Conservation (phyloP, 176 grass and related monocot genomes). For the maize (Zea mays) region DNA sequence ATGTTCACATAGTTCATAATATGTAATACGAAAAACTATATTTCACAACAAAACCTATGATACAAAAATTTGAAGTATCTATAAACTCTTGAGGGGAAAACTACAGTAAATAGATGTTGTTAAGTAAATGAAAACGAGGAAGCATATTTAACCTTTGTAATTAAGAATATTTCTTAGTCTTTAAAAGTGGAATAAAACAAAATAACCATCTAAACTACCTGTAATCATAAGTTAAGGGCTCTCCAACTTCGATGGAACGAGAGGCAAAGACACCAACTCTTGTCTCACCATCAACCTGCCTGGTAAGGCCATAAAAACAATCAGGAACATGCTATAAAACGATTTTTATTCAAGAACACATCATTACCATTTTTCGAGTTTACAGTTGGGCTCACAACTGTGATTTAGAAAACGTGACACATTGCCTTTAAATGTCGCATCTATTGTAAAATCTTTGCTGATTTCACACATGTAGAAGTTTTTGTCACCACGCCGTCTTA, state of each 20-base stretch:
- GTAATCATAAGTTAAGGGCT: conserved; percentile 84
- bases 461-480: conserved; percentile 99
- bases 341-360: conserved; percentile 15
- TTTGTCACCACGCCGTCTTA: conserved; percentile 67
- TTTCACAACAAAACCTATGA: neutral
- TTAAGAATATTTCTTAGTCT: neutral
- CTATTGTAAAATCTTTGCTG: conserved; percentile 95
- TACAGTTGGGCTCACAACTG: conserved; percentile 94
- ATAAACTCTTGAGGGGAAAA: neutral
- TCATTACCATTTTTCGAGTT: conserved; percentile 94
- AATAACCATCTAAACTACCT: conserved; percentile 42
- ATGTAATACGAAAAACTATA: neutral
- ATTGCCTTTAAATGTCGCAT: conserved; percentile 98
- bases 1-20: neutral
- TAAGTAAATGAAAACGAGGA: neutral
- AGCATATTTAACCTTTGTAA: neutral
- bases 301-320: conserved; percentile 43
- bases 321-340: conserved; percentile 32
- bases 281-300: conserved; percentile 87
- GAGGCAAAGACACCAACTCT: conserved; percentile 79
- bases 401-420: conserved; percentile 92
- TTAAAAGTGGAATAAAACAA: conserved; percentile 2
- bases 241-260: conserved; percentile 56
- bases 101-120: neutral
- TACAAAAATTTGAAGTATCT: neutral